These are phyloP conservation scores for Leishmania lainsoni DNA, from an alignment of 208 protist species.

Conservation along the genomic window DNA sequence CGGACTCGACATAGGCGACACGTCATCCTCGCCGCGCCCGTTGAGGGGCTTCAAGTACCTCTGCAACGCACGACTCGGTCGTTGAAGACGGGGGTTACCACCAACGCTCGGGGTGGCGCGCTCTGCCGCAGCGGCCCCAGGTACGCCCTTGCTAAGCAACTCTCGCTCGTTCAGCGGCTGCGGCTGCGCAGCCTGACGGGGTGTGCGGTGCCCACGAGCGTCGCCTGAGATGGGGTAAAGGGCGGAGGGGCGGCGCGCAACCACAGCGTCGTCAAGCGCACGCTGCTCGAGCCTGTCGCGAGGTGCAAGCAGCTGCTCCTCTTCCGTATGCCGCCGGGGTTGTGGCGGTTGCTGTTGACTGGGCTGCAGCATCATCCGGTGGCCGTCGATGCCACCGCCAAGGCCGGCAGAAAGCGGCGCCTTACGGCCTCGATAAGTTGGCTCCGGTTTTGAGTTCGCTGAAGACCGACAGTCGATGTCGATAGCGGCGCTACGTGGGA, in stretches of 20 bases:
- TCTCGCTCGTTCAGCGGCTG: neutral
- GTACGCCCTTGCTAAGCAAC: neutral
- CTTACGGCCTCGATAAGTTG: neutral
- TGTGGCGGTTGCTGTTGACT: neutral
- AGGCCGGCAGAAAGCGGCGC: constrained; percentile 12
- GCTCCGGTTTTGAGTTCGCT: constrained; percentile 6
- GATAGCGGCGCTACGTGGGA: neutral
- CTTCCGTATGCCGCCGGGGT: constrained; percentile 17
- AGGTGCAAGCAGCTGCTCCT: neutral
- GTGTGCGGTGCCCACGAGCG: constrained; percentile 8
- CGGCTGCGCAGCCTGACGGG: constrained; percentile 3
- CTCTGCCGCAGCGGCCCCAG: neutral
- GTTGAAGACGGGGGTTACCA: constrained; percentile 17
- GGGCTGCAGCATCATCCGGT: constrained; percentile 23
- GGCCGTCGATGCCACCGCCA: constrained; percentile 15
- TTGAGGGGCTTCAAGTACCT: constrained; percentile 29
- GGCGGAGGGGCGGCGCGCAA: constrained; percentile 13
- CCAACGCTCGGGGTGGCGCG: constrained; percentile 9
- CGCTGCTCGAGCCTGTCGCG: constrained; percentile 1
- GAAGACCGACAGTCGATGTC: constrained; percentile 24
- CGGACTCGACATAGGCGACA: constrained; percentile 13
- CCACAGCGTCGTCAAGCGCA: constrained; percentile 2
- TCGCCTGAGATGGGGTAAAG: constrained; percentile 24
- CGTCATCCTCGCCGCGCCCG: constrained; percentile 9
- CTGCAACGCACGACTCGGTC: constrained; percentile 25